Evolutionary conservation across 2,329 filamentous ascomycete species (phyloP), one percentile per base, ranked within the genome.

Genomic region (Botryosphaeria dothidea): DNA sequence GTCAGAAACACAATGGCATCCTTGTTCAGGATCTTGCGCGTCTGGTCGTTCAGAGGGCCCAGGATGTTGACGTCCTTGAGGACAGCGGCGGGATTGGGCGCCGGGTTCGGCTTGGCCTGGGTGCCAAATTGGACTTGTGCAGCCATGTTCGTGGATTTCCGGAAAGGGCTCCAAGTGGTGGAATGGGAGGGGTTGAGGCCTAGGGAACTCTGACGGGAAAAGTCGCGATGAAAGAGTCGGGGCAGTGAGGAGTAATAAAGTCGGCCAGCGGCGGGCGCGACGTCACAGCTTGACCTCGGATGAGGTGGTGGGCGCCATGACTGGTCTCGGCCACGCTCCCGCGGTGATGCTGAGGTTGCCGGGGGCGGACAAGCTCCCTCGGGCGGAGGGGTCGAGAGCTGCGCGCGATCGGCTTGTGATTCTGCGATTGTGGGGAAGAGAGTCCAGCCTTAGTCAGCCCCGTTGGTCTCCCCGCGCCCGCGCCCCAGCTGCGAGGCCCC

Each of bases 1-100:
- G 94, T 92, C 67, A 99, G 88, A 84, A 98, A 99, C 68, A 92
- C 91, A 69, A 92, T 89, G 64, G 94, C 94, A 70, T 96, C 87
- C 72, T 93, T 94, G 68, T 89, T 97, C 70, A 98, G 87, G 78
- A 99, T 96, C 85, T 96, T 94, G 82, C 88, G 88, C 78, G 93
- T 90, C 71, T 90, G 83, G 66, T 94, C 88, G 74, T 88, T 88
- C 75, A 98, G 82, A 68, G 86, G 80, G 74, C 92, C 94, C 73
- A 92, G 89, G 84, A 98, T 87, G 80, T 89, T 88, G 75, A 97
- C 93, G 80, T 93, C 93, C 79, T 93, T 89, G 71, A 97, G 90
- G 75, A 96, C 91, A 69, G 85, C 81, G 65, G 96, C 91, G 27
- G 74, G 69, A 75, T 86, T 86, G 70, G 85, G 84, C 69, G 88